Evolutionary conservation across 768 basidiomycete species (phyloP).

Genomic region (Rhizopogon vesiculosus): DNA sequence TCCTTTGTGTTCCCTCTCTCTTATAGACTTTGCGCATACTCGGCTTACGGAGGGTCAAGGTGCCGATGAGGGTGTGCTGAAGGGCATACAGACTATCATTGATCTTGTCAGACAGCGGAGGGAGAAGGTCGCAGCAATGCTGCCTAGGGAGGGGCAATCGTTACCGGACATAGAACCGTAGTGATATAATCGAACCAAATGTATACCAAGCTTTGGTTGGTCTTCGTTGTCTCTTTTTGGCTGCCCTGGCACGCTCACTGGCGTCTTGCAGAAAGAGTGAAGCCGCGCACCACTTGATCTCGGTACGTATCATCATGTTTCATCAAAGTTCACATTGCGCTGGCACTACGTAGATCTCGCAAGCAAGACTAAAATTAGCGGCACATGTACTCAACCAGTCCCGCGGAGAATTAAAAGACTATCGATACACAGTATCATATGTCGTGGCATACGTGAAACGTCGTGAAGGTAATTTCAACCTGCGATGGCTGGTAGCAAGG

Average conservation of each 20-base stretch:
- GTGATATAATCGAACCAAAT: neutral
- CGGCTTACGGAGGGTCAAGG: constrained; percentile 62
- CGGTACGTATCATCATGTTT: neutral
- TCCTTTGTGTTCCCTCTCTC: constrained; percentile 51
- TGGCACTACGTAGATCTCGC: neutral
- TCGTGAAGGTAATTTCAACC: constrained; percentile 1
- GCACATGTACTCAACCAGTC: neutral
- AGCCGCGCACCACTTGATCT: neutral
- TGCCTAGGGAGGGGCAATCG: neutral
- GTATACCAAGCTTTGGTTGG: neutral
- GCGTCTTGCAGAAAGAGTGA: too few relatives aligned
- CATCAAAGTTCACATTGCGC: neutral
- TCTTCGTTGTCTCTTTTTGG: too few relatives aligned
- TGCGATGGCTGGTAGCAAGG: neutral
- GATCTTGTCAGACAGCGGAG: constrained; percentile 56
- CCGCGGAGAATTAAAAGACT: constrained; percentile 5
- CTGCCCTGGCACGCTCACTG: too few relatives aligned
- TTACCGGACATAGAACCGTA: too few relatives aligned
- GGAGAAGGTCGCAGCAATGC: constrained; percentile 30
- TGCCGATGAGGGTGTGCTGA: constrained; percentile 72
- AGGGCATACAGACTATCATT: constrained; percentile 66
- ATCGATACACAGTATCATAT: constrained; percentile 27
- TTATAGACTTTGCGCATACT: constrained; percentile 97
- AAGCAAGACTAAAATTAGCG: constrained; percentile 1
- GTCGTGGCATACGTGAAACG: constrained; percentile 1